Evolutionary conservation across 345 rosid species (phyloP).

Genomic region (Linum tenue): DNA sequence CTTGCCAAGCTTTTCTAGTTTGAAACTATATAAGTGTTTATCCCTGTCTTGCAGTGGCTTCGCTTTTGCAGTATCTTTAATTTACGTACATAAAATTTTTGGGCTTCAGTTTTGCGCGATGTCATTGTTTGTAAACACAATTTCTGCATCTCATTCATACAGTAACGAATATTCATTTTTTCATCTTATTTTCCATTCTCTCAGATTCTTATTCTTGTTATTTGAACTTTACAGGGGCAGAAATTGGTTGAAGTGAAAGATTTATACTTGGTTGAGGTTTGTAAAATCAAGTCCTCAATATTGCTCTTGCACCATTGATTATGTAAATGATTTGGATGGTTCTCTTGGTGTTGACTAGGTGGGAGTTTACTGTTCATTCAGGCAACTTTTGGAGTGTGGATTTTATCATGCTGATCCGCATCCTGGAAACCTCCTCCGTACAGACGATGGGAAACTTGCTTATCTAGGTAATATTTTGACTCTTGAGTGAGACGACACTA

Average conservation of each 20-base stretch:
- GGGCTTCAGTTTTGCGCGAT: neutral
- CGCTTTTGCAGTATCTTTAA: neutral
- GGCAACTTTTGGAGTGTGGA: conserved; percentile 83
- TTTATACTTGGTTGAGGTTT: conserved; percentile 65
- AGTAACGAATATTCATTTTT: neutral
- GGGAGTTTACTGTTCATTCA: conserved; percentile 94
- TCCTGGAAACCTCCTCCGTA: conserved; percentile 90
- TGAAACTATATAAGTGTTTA: neutral
- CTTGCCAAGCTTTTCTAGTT: neutral
- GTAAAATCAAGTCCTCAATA: conserved; percentile 11
- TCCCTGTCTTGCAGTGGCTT: neutral
- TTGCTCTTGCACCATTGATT: conserved; percentile 7
- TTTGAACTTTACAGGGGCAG: conserved; percentile 43
- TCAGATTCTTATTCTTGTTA: neutral
- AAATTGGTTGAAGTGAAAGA: conserved; percentile 76
- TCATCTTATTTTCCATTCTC: no score
- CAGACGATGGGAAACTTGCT: conserved; percentile 82
- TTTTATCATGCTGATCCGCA: conserved; percentile 99
- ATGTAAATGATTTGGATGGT: conserved; percentile 13
- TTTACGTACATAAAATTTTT: no score
- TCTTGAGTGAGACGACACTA: conserved; percentile 3
- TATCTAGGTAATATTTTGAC: conserved; percentile 54
- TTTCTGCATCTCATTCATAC: neutral
- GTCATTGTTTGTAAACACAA: neutral
- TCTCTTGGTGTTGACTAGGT: conserved; percentile 37